Evolutionary conservation across 805 yeast species (phyloP).

Genomic region (Teunomyces kruisii): DNA sequence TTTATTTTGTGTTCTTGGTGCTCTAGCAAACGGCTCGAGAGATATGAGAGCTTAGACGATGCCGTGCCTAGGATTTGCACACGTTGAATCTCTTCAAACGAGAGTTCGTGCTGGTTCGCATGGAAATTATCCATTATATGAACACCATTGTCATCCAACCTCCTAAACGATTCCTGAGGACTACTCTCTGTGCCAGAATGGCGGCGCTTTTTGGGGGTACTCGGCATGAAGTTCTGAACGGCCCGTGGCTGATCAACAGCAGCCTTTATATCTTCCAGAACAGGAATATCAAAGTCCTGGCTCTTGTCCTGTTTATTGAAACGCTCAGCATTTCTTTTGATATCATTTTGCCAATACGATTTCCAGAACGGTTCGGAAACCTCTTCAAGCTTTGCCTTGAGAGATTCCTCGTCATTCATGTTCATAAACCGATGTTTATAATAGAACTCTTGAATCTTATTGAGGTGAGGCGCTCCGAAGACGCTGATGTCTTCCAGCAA

Average conservation of each 20-base stretch:
- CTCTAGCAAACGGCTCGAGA: constrained; percentile 53
- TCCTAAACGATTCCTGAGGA: background rate
- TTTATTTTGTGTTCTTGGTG: constrained; percentile 49
- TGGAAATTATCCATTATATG: background rate
- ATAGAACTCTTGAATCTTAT: constrained; percentile 50
- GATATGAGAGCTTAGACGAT: constrained; percentile 62
- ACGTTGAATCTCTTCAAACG: constrained; percentile 15
- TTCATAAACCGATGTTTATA: constrained; percentile 50
- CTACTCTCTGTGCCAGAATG: background rate
- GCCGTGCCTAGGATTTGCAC: constrained; percentile 58
- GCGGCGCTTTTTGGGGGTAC: constrained; percentile 1
- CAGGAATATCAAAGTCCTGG: constrained; percentile 10
- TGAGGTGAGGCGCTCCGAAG: constrained; percentile 61
- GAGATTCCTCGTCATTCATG: constrained; percentile 23
- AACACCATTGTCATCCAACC: background rate
- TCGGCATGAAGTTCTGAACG: background rate
- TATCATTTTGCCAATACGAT: constrained; percentile 48
- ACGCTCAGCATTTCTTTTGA: constrained; percentile 35
- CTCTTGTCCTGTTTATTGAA: constrained; percentile 34
- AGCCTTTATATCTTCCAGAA: background rate
- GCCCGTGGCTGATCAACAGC: background rate
- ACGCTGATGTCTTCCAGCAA: constrained; percentile 34
- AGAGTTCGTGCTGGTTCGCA: background rate
- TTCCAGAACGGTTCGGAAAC: constrained; percentile 51
- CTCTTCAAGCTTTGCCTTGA: constrained; percentile 30